Conservation (phyloP, 495 filamentous ascomycete genomes). For the Collariella sp. region DNA sequence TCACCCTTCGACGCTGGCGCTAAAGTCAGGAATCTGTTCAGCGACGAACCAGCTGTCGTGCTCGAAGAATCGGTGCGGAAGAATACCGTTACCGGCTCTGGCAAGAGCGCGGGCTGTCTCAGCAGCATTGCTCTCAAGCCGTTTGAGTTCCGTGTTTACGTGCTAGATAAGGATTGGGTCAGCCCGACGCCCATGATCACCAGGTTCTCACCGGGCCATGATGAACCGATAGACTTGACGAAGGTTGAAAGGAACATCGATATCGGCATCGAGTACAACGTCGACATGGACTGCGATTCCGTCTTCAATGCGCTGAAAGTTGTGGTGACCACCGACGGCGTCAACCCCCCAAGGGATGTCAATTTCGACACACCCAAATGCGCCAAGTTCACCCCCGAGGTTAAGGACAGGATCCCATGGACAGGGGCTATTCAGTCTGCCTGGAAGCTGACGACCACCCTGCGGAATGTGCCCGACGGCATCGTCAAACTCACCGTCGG, state of each 20-base stretch:
- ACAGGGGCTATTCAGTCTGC: slow-evolving; percentile 44
- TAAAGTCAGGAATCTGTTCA: slow-evolving; percentile 60
- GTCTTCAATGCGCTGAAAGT: slow-evolving; percentile 42
- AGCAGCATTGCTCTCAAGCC: slow-evolving; percentile 43
- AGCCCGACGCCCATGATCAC: slow-evolving; percentile 58
- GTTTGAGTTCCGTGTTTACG: slow-evolving; percentile 57
- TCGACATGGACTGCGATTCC: slow-evolving; percentile 52
- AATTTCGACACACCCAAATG: slow-evolving; percentile 43
- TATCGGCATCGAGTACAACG: slow-evolving; percentile 53
- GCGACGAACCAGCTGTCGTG: slow-evolving; percentile 50
- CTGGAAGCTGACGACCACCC: slow-evolving; percentile 48
- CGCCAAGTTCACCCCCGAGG: slow-evolving; percentile 15
- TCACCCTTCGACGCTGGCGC: slow-evolving; percentile 49
- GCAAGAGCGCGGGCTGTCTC: slow-evolving; percentile 48
- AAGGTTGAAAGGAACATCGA: slow-evolving; percentile 18
- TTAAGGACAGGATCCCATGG: slow-evolving; percentile 8
- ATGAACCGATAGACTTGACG: slow-evolving; percentile 48
- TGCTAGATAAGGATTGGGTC: slow-evolving; percentile 39
- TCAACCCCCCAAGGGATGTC: slow-evolving; percentile 19
- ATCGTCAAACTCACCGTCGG: slow-evolving; percentile 54
- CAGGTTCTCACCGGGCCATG: slow-evolving; percentile 56
- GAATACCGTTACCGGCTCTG: slow-evolving; percentile 26
- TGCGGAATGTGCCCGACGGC: slow-evolving; percentile 55
- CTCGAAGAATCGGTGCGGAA: slow-evolving; percentile 24
- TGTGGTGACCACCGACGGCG: slow-evolving; percentile 9